These are phyloP conservation scores for Cladosporium colombiae DNA, from an alignment of 2,329 filamentous ascomycete genomes.

Conservation along the genomic window DNA sequence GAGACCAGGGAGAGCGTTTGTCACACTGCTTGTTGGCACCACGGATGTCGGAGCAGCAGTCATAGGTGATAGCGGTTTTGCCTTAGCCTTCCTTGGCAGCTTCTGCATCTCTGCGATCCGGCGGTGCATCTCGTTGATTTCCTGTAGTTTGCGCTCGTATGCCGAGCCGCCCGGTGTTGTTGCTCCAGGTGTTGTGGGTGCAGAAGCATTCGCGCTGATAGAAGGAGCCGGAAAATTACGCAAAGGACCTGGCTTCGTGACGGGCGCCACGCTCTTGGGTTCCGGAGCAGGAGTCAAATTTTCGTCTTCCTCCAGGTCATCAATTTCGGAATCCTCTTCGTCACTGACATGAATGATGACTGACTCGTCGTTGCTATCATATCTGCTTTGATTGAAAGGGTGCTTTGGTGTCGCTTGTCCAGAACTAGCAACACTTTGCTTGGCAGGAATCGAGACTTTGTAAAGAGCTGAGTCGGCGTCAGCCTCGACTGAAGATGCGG, in stretches of 20 bases:
- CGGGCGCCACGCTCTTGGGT: background rate
- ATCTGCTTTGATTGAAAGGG: constrained; percentile 60
- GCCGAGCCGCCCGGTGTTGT: constrained; percentile 26
- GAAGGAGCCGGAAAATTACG: constrained; percentile 5
- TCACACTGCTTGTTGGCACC: background rate
- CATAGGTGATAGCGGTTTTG: background rate
- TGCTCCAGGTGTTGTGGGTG: constrained; percentile 10
- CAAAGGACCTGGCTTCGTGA: constrained; percentile 4
- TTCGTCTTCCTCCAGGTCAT: constrained; percentile 14
- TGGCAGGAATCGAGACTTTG: background rate
- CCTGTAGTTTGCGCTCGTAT: constrained; percentile 27
- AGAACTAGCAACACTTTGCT: constrained; percentile 19
- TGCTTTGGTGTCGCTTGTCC: constrained; percentile 52
- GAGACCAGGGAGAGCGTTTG: constrained; percentile 3
- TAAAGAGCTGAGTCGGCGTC: background rate
- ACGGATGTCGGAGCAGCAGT: background rate
- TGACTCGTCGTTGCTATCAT: constrained; percentile 53
- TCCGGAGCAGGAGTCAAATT: background rate
- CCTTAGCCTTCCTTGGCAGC: constrained; percentile 39
- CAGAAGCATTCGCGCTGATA: background rate
- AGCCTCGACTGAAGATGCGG: background rate
- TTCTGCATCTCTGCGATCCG: constrained; percentile 48
- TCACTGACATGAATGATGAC: constrained; percentile 84
- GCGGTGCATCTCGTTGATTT: constrained; percentile 30
- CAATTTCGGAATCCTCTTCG: constrained; percentile 30